Evolutionary conservation across 371 early-diverging fungal genomes (phyloP).

Genomic region (Apophysomyces variabilis): DNA sequence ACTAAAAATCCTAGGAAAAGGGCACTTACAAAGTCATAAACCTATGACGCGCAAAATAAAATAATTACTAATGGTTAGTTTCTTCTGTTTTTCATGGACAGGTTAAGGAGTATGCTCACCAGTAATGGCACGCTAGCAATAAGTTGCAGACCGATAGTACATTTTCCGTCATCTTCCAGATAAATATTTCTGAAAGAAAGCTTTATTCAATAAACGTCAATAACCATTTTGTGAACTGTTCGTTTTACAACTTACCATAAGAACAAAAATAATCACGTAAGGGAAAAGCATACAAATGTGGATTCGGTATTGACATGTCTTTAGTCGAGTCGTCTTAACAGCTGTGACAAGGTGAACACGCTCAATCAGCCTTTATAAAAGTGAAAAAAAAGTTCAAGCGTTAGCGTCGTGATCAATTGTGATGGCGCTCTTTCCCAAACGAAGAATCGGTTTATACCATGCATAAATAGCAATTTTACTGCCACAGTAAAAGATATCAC

Average conservation of each 20-base stretch:
- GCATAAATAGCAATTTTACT: conserved; percentile 30
- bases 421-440: background rate
- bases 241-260: conserved; percentile 38
- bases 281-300: conserved; percentile 51
- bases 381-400: background rate
- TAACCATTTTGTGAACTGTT: background rate
- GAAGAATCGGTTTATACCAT: conserved; percentile 16
- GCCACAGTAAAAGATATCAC: conserved; percentile 34
- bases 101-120: conserved; percentile 20
- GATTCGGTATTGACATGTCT: conserved; percentile 48
- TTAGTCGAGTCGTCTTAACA: conserved; percentile 45
- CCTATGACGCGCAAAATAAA: too few relatives aligned
- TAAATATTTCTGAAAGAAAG: conserved; percentile 44
- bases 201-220: conserved; percentile 12
- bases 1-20: too few relatives aligned
- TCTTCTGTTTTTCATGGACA: too few relatives aligned
- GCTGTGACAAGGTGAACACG: conserved; percentile 52
- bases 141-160: conserved; percentile 55
- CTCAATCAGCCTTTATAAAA: conserved; percentile 42
- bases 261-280: conserved; percentile 45
- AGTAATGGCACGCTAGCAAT: conserved; percentile 55
- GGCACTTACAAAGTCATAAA: too few relatives aligned
- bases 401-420: background rate
- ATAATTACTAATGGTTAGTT: too few relatives aligned
- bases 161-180: conserved; percentile 45